phyloP scores from a whole-genome alignment of 2,329 filamentous ascomycete genomes.

The Dactylellina haptotyla region DNA sequence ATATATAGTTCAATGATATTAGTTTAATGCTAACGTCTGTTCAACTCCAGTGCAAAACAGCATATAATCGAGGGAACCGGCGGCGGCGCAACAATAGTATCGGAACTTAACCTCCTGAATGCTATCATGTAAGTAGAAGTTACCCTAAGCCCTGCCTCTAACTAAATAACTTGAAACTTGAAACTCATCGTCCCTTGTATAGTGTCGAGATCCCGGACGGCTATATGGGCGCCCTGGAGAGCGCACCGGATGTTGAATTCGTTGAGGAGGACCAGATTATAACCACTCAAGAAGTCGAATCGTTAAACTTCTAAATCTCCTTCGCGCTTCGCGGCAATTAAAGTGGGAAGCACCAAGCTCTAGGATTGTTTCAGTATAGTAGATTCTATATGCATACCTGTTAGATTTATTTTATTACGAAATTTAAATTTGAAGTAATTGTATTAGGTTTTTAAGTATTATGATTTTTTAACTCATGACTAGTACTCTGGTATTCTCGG shows the following conservation, averaged over 20 bases:
- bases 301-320: not conserved
- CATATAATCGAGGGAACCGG: not conserved
- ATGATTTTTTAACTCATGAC: too few relatives aligned
- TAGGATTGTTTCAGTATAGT: not conserved
- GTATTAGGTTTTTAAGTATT: too few relatives aligned
- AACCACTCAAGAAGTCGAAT: not conserved
- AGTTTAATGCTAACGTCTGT: not conserved
- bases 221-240: not conserved
- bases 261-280: not conserved
- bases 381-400: too few relatives aligned
- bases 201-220: constrained; percentile 1
- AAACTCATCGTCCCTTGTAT: too few relatives aligned
- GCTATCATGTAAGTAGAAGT: not conserved
- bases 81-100: not conserved
- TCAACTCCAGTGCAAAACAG: not conserved
- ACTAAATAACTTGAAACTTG: too few relatives aligned
- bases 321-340: not conserved
- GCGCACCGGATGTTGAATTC: not conserved
- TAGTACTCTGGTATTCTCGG: too few relatives aligned
- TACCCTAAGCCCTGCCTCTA: not conserved
- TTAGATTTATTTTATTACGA: too few relatives aligned
- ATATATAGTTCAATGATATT: not conserved
- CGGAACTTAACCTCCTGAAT: not conserved
- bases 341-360: not conserved
- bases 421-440: too few relatives aligned